Conservation (phyloP, 192 early-diverging fungal genomes). For the Rhizoclosmatium sp. region DNA sequence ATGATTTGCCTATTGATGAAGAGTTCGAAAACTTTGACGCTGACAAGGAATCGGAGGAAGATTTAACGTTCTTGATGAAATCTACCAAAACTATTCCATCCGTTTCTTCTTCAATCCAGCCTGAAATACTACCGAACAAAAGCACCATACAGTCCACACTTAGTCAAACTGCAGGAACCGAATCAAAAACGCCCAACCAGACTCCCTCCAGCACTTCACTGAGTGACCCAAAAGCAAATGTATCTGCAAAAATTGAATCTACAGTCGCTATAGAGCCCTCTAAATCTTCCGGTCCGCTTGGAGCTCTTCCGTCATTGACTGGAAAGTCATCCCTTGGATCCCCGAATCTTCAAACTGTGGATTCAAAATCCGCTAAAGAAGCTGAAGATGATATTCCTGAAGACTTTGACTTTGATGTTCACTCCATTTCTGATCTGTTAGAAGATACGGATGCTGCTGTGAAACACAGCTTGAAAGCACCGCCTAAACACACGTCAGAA, state of each 20-base stretch:
- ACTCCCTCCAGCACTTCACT: too few relatives aligned
- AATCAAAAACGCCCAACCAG: too few relatives aligned
- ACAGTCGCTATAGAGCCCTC: neutral
- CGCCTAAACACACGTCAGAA: neutral
- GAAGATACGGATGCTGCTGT: neutral
- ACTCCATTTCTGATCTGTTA: conserved; percentile 17
- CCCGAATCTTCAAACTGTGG: neutral
- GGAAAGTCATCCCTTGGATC: neutral
- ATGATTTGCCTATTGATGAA: conserved; percentile 2
- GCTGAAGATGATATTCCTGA: conserved; percentile 20
- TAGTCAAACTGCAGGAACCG: too few relatives aligned
- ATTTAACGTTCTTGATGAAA: conserved; percentile 3
- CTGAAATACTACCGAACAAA: too few relatives aligned
- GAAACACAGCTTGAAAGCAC: neutral
- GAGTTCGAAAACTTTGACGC: conserved; percentile 11
- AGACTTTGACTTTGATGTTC: conserved; percentile 10
- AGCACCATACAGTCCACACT: too few relatives aligned
- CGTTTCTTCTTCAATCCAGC: too few relatives aligned
- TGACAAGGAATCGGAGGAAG: conserved; percentile 16
- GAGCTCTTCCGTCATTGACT: neutral
- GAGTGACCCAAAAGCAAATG: too few relatives aligned
- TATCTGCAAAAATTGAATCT: too few relatives aligned
- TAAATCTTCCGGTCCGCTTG: neutral
- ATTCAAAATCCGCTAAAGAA: neutral
- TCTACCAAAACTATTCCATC: neutral